phyloP scores from a whole-genome alignment of 129 eudicot genomes.

The Erigeron canadensis region DNA sequence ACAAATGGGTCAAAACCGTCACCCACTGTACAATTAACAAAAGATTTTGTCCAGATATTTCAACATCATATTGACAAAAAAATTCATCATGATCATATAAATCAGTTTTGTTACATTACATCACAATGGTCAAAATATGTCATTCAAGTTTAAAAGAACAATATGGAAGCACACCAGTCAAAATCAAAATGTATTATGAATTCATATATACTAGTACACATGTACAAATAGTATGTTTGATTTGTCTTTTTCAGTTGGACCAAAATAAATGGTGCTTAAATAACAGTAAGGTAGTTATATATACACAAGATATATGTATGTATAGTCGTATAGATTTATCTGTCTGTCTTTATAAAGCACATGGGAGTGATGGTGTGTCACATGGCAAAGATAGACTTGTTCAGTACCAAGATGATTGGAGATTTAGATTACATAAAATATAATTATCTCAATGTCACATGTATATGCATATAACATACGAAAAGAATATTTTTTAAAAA shows the following conservation, averaged over 20 bases:
- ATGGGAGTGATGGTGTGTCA: slow-evolving; percentile 37
- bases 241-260: slow-evolving; percentile 16
- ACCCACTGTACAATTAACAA: not conserved
- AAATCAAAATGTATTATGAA: not conserved
- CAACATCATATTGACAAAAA: not conserved
- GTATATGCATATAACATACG: slow-evolving; percentile 24
- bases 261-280: slow-evolving; percentile 5
- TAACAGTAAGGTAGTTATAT: not conserved
- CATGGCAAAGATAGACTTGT: slow-evolving; percentile 34
- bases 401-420: slow-evolving; percentile 31
- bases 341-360: slow-evolving; percentile 18
- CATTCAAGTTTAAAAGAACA: slow-evolving; percentile 14
- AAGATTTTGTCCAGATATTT: slow-evolving; percentile 22
- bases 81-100: slow-evolving; percentile 9
- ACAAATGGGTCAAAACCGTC: no score
- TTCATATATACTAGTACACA: not conserved
- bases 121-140: slow-evolving; percentile 12
- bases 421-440: slow-evolving; percentile 21
- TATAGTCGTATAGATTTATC: slow-evolving; percentile 3
- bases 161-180: not conserved
- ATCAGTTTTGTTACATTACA: slow-evolving; percentile 5
- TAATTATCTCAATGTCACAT: slow-evolving; percentile 18
- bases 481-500: slow-evolving; percentile 25
- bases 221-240: not conserved
- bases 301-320: no score